Evolutionary conservation across 805 yeast genomes (phyloP), one percentile per base, ranked within the genome.

Genomic region (Pachysolen tannophilus): DNA sequence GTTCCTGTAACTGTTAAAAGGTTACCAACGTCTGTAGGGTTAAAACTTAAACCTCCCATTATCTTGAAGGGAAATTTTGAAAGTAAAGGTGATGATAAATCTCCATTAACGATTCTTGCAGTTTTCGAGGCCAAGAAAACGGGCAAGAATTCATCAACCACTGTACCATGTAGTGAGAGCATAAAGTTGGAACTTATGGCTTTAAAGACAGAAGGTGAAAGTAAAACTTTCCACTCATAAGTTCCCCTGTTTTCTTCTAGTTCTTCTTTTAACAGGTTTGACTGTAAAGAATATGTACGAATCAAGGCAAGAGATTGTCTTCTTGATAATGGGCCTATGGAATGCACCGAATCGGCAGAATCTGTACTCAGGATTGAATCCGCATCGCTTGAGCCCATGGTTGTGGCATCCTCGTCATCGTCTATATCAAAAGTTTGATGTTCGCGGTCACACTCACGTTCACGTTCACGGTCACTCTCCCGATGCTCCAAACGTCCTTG

Each of bases 131-230:
- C 36, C 19, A 75, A 55, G 36, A 67, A 67, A 3, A 76, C 66
- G 1, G 82, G 82, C 28, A 75, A 46, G 35, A 76, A 69, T 48
- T 75, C 80, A 23, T 67, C 64, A 47, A 57, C 71, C 4, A 71
- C 74, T 11, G 69, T 55, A 9, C 57, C 48, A 47, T 70, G 77
- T 32, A 72, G 59, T n/a, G 73, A 57, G 43, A 66, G 48, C 17
- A 63, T 47, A 34, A 70, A 64, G 46, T 34, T 65, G 49, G 51
- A 65, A 38, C 50, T 50, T 5, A 44, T 32, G 14, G 38, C 27
- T 11, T 23, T 28, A 11, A 38, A 37, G n/a, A 43, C 40, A 9
- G 19, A 23, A 5, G 46, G 30, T 6, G 13, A 17, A 15, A 43
- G 20, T 13, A 44, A 46, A 6, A 46, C 53, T 25, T 47, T 50